Evolutionary conservation across 2,329 filamentous ascomycete genomes (phyloP), one percentile per base, ranked within the genome.

Genomic region (Aspergillus transmontanensis): DNA sequence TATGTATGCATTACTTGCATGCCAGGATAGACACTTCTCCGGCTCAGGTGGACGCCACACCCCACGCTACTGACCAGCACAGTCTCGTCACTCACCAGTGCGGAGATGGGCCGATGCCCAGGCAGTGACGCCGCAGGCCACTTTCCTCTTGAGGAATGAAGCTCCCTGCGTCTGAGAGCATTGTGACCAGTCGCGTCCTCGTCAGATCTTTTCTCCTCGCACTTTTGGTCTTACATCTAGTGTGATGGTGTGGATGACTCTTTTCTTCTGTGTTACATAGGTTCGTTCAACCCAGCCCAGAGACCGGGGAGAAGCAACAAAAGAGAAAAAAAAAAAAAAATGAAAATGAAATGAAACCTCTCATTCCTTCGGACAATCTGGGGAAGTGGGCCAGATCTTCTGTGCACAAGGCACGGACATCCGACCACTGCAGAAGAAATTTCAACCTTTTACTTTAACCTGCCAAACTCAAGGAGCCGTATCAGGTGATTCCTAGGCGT

Each of bases 301-400:
- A n/a, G 39, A 39, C 51, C 32, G 48, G 48, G 28, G 48, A 28
- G 57, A 55, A 36, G 45, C 7, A 11, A 30, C 26, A n/a, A 55
- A 57, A n/a, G 41, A 60, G 9, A 39, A 43, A 56, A 23, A 54
- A 43, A 43, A n/a, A 48, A 28, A 50, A 6, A 28, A 21, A 21
- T 28, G 26, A 28, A 57, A 58, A 41, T 28, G 41, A 56, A 54
- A 61, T 45, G 51, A 56, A 36, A 21, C 55, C 48, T 57, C 50
- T 60, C 41, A 43, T 36, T 46, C 39, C 43, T 48, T 19, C 56
- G 43, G 53, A 64, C 64, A 69, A 69, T 69, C 68, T 69, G 68
- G 68, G 68, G 68, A 69, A 70, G 68, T 70, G 68, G 68, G 63
- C 65, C 64, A 62, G 65, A 69, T 70, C 68, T 64, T 63, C 57